Conservation (phyloP, 2,329 filamentous ascomycete species). For the Diplocarpon mali region DNA sequence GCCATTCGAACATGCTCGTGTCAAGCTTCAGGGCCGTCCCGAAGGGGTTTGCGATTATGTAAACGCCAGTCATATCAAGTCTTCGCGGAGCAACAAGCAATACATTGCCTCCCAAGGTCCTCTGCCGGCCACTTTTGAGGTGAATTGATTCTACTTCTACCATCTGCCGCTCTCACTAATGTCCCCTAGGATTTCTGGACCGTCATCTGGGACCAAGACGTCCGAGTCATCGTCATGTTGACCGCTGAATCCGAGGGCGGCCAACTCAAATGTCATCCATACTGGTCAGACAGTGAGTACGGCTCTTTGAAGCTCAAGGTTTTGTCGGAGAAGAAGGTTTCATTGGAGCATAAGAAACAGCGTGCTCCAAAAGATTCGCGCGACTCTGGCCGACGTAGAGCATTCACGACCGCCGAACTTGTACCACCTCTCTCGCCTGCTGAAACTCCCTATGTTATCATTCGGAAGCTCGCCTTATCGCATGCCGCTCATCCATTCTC, state of each 20-base stretch:
- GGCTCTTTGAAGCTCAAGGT: conserved; percentile 64
- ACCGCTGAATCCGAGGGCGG: conserved; percentile 91
- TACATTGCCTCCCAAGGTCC: conserved; percentile 96
- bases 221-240: conserved; percentile 90
- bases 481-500: conserved; percentile 70
- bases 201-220: conserved; percentile 92
- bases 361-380: conserved; percentile 31
- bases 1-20: conserved; percentile 87
- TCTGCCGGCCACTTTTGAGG: conserved; percentile 81
- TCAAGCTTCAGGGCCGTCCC: conserved; percentile 60
- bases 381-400: conserved; percentile 37
- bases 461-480: conserved; percentile 78
- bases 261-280: conserved; percentile 88
- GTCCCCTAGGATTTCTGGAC: conserved; percentile 82
- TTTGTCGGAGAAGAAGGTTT: conserved; percentile 73
- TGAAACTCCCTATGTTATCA: conserved; percentile 64
- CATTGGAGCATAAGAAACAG: conserved; percentile 50
- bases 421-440: conserved; percentile 26
- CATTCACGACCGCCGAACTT: conserved; percentile 41
- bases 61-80: conserved; percentile 81
- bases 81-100: conserved; percentile 71
- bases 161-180: conserved; percentile 9
- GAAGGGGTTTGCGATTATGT: conserved; percentile 78
- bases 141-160: conserved; percentile 34
- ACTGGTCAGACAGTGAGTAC: conserved; percentile 75